Evolutionary conservation across 345 rosid species (phyloP).

Genomic region (Acer saccharum): DNA sequence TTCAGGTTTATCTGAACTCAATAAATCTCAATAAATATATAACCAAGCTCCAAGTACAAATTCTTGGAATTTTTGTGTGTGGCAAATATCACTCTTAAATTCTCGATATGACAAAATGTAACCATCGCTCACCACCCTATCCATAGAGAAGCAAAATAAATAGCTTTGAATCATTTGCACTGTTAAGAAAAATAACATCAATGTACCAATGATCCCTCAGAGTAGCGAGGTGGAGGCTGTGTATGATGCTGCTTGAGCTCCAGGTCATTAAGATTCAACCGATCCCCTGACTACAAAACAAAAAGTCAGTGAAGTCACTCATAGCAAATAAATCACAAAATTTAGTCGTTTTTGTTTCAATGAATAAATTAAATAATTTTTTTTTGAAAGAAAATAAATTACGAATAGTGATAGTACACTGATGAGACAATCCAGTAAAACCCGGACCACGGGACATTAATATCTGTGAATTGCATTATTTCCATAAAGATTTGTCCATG

Average conservation of each 20-base stretch:
- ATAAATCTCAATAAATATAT: not conserved
- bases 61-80: not conserved
- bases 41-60: not conserved
- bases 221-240: conserved; percentile 81
- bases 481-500: not conserved
- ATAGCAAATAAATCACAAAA: conserved; percentile 11
- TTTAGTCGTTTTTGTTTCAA: not conserved
- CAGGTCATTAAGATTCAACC: conserved; percentile 46
- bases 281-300: conserved; percentile 65
- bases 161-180: conserved; percentile 20
- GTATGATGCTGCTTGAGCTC: conserved; percentile 79
- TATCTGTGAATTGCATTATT: not conserved
- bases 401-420: conserved; percentile 8
- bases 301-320: conserved; percentile 8
- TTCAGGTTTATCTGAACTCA: not conserved
- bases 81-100: not conserved
- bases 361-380: not conserved
- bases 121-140: not conserved
- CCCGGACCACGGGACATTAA: not conserved
- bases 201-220: conserved; percentile 89
- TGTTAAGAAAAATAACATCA: conserved; percentile 21
- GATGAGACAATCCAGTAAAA: not conserved
- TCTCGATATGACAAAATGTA: not conserved
- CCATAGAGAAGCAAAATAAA: not conserved
- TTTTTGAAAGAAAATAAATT: not conserved